These are phyloP conservation scores for Aspergillus terreus DNA, from an alignment of 2,329 filamentous ascomycete species.

Conservation along the genomic window DNA sequence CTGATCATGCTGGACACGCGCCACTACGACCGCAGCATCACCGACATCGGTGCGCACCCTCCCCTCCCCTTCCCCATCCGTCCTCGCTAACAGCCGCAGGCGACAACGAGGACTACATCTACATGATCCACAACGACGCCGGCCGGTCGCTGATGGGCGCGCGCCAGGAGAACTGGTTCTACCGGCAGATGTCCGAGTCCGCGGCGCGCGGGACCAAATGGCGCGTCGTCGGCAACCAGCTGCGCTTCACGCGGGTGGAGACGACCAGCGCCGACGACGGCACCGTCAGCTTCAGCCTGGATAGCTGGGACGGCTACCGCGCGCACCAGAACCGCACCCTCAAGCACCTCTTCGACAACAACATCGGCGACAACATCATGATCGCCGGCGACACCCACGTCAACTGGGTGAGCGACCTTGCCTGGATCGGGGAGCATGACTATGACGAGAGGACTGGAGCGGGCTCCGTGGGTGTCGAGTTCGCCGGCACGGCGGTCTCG, in stretches of 20 bases:
- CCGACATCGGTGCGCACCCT: conserved; percentile 32
- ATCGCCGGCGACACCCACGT: conserved; percentile 68
- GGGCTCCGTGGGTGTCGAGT: conserved; percentile 59
- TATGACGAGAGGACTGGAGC: conserved; percentile 54
- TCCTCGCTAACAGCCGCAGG: conserved; percentile 28
- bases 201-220: conserved; percentile 64
- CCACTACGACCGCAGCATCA: conserved; percentile 65
- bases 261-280: conserved; percentile 2
- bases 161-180: conserved; percentile 73
- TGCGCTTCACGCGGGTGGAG: conserved; percentile 31
- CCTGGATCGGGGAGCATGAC: conserved; percentile 51
- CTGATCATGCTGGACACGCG: conserved; percentile 67
- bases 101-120: conserved; percentile 61
- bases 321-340: conserved; percentile 70
- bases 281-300: conserved; percentile 29
- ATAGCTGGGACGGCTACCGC: conserved; percentile 64
- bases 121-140: conserved; percentile 62
- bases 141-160: conserved; percentile 67
- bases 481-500: conserved; percentile 64
- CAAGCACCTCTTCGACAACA: conserved; percentile 61
- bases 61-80: background rate
- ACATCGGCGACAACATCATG: conserved; percentile 70
- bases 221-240: conserved; percentile 69
- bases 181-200: conserved; percentile 55
- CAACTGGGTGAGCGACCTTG: conserved; percentile 57